Percentiles rank a stretch among this genome's conserved stretches.
Evolutionary conservation across 345 rosid species (phyloP).

Genomic region (Linum lewisii): DNA sequence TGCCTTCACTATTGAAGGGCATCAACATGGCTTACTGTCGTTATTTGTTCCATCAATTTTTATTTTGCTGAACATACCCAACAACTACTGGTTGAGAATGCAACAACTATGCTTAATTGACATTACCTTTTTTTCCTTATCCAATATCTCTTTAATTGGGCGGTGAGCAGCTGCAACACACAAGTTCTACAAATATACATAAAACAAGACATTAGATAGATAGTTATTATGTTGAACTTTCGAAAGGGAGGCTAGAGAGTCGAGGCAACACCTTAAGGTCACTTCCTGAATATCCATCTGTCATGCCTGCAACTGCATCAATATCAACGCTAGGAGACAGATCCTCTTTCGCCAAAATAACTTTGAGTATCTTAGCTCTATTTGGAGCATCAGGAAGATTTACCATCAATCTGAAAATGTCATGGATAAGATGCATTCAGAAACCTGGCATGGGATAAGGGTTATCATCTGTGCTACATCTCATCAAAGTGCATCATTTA

Average conservation of each 20-base stretch:
- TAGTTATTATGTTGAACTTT: neutral
- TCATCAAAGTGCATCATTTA: conserved; percentile 2
- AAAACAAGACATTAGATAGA: conserved; percentile 7
- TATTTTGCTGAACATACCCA: no score
- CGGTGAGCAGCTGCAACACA: conserved; percentile 85
- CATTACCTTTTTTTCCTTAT: conserved; percentile 64
- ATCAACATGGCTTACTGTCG: no score
- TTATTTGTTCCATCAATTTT: no score
- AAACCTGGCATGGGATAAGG: neutral
- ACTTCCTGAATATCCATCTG: conserved; percentile 89
- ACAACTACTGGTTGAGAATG: no score
- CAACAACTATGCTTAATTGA: conserved; percentile 9
- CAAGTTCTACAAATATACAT: conserved; percentile 41
- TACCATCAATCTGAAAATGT: conserved; percentile 59
- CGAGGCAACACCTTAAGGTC: conserved; percentile 82
- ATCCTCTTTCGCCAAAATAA: conserved; percentile 76
- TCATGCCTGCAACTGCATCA: conserved; percentile 63
- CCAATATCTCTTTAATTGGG: conserved; percentile 78
- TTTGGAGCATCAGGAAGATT: conserved; percentile 79
- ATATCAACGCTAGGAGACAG: conserved; percentile 61
- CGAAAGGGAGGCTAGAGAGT: neutral
- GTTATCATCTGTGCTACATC: no score
- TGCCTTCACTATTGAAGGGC: no score
- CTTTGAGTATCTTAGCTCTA: conserved; percentile 66
- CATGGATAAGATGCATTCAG: neutral